Evolutionary conservation across 768 basidiomycete genomes (phyloP).

Genomic region (Boletus tylopilopsis): DNA sequence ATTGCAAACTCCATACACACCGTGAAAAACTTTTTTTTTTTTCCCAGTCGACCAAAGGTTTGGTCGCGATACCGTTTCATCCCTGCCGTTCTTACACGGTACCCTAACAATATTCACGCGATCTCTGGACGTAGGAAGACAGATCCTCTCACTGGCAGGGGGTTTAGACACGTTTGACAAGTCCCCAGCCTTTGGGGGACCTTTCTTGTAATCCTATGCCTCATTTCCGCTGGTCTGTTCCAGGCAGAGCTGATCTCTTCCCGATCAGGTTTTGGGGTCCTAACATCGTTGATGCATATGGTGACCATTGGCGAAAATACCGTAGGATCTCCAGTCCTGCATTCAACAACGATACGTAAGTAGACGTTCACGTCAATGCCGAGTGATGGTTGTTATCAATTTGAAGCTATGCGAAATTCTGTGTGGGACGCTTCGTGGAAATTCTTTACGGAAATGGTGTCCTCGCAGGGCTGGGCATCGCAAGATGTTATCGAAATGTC

Average conservation of each 20-base stretch:
- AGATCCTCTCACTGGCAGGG: constrained; percentile 7
- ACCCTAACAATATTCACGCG: constrained; percentile 15
- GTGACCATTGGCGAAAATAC: constrained; percentile 19
- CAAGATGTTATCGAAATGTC: constrained; percentile 8
- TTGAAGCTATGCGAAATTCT: constrained; percentile 9
- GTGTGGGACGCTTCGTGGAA: constrained; percentile 13
- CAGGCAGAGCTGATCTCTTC: background rate
- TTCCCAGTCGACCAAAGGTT: constrained; percentile 10
- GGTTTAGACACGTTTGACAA: background rate
- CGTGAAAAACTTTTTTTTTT: too few relatives aligned
- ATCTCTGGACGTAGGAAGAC: constrained; percentile 16
- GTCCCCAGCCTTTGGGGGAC: constrained; percentile 1
- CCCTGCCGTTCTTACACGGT: constrained; percentile 15
- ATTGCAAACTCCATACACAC: too few relatives aligned
- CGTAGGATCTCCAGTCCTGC: constrained; percentile 16
- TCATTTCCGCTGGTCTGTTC: too few relatives aligned
- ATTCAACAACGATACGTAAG: constrained; percentile 20
- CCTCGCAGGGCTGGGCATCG: constrained; percentile 8
- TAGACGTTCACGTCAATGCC: background rate
- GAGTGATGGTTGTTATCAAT: background rate
- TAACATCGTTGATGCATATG: constrained; percentile 8
- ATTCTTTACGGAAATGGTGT: constrained; percentile 14
- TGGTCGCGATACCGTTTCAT: constrained; percentile 14
- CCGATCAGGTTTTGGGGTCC: constrained; percentile 25
- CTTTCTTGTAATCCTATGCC: constrained; percentile 4